phyloP scores from a whole-genome alignment of 73 alveolate species.

The Stentor roeselii region DNA sequence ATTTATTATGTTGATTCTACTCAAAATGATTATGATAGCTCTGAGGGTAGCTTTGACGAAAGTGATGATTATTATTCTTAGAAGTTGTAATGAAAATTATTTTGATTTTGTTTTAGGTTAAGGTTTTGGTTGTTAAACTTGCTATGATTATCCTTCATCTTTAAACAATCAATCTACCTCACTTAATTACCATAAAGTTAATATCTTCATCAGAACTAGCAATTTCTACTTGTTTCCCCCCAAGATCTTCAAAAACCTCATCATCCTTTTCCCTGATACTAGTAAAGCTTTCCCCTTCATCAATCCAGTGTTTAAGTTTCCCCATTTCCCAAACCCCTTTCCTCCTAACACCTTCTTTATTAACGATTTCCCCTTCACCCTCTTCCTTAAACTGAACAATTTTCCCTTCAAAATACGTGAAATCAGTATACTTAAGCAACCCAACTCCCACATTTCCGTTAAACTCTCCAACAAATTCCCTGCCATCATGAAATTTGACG shows the following conservation, averaged over 20 bases:
- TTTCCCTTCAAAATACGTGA: constrained; percentile 4
- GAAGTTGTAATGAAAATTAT: no score
- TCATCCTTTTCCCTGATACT: not conserved
- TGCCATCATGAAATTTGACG: not conserved
- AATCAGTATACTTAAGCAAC: not conserved
- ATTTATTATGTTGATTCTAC: no score
- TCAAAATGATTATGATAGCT: no score
- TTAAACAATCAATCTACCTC: no score
- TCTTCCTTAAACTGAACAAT: constrained; percentile 19
- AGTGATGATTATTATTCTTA: no score
- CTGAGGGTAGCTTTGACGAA: no score
- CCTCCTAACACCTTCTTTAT: constrained; percentile 6
- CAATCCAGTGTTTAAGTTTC: not conserved
- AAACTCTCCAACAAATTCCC: constrained; percentile 17
- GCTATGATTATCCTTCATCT: no score
- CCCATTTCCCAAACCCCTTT: constrained; percentile 19
- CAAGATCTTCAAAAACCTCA: not conserved
- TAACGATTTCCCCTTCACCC: not conserved
- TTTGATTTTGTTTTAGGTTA: no score
- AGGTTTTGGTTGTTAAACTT: no score
- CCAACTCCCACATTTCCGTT: constrained; percentile 17
- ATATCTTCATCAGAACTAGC: not conserved
- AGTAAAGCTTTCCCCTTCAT: not conserved
- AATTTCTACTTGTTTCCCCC: not conserved
- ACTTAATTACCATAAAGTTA: not conserved